A percentile compares a stretch with the other conserved stretches of the same genome.
These are phyloP conservation scores for Closterium sp. DNA, from an alignment of 139 green algal species.

Conservation along the genomic window DNA sequence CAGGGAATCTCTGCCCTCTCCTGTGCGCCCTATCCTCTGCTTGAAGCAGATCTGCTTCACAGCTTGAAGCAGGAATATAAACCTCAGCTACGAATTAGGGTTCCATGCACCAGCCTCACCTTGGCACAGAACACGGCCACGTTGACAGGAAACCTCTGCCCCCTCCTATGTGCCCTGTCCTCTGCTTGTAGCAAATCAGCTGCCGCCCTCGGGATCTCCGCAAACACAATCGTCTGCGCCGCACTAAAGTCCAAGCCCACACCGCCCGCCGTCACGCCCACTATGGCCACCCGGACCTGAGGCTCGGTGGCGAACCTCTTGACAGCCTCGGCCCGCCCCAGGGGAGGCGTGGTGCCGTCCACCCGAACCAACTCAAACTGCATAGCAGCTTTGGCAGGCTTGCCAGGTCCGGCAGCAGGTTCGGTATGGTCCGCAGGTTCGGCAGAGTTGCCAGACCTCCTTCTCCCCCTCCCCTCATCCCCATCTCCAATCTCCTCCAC, in stretches of 20 bases:
- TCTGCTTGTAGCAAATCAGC: slow-evolving; percentile 40
- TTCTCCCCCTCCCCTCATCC: too few species aligned
- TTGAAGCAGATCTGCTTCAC: too few species aligned
- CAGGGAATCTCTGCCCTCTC: too few species aligned
- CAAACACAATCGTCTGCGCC: slow-evolving; percentile 87
- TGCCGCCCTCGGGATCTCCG: slow-evolving; percentile 62
- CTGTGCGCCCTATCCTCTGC: too few species aligned
- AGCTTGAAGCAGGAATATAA: too few species aligned
- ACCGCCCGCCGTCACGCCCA: slow-evolving; percentile 84
- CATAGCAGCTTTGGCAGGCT: slow-evolving; percentile 36
- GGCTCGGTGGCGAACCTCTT: slow-evolving; percentile 58
- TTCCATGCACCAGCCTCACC: background rate
- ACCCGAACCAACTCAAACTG: slow-evolving; percentile 80
- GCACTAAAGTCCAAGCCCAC: slow-evolving; percentile 87
- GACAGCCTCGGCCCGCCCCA: slow-evolving; percentile 63
- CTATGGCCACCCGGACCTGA: slow-evolving; percentile 74
- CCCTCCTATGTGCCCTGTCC: slow-evolving; percentile 24
- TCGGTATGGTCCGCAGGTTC: too few species aligned
- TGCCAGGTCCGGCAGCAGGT: too few species aligned
- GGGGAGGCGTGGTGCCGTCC: slow-evolving; percentile 74
- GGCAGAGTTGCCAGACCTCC: too few species aligned
- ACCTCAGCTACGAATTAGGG: too few species aligned
- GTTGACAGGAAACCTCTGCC: slow-evolving; percentile 34
- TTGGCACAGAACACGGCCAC: slow-evolving; percentile 47
- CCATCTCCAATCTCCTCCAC: too few species aligned